These are phyloP conservation scores for Protea cynaroides DNA, from an alignment of 164 flowering plant genomes.

Conservation along the genomic window DNA sequence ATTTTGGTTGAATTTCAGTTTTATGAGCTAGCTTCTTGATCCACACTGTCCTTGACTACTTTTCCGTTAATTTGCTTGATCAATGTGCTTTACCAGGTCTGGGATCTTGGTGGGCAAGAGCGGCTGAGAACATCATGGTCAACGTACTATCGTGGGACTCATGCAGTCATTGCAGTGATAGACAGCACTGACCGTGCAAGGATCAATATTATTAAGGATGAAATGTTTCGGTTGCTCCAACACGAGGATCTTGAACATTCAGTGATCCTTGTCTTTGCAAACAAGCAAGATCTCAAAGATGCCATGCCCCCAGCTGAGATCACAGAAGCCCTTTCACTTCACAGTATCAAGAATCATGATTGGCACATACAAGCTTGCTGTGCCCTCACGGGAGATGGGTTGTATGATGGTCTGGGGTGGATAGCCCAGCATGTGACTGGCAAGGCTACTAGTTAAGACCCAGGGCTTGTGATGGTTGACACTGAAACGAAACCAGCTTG, in stretches of 20 bases:
- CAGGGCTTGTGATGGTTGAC: too few relatives aligned
- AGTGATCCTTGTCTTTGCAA: constrained; percentile 57
- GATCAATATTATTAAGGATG: constrained; percentile 66
- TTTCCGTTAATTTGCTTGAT: not conserved
- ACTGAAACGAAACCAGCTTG: constrained; percentile 2
- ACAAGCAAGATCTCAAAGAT: constrained; percentile 89
- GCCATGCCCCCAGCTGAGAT: constrained; percentile 94
- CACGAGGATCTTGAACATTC: constrained; percentile 57
- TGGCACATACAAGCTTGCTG: constrained; percentile 97
- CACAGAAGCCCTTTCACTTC: constrained; percentile 84
- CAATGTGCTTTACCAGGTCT: constrained; percentile 44
- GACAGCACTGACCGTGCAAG: constrained; percentile 78
- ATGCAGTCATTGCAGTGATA: constrained; percentile 67
- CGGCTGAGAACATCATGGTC: constrained; percentile 76
- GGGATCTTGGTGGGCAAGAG: constrained; percentile 94
- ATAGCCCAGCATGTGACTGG: constrained; percentile 80
- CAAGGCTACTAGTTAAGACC: constrained; percentile 44
- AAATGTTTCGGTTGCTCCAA: constrained; percentile 60
- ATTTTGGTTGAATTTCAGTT: too few relatives aligned
- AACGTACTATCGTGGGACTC: constrained; percentile 72
- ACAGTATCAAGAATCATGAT: constrained; percentile 86
- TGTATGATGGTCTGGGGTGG: constrained; percentile 91
- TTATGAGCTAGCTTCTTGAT: too few relatives aligned
- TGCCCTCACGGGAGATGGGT: constrained; percentile 88
- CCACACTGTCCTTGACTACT: too few relatives aligned